Evolutionary conservation across 495 filamentous ascomycete genomes (phyloP).

Genomic region (Penicillium roqueforti): DNA sequence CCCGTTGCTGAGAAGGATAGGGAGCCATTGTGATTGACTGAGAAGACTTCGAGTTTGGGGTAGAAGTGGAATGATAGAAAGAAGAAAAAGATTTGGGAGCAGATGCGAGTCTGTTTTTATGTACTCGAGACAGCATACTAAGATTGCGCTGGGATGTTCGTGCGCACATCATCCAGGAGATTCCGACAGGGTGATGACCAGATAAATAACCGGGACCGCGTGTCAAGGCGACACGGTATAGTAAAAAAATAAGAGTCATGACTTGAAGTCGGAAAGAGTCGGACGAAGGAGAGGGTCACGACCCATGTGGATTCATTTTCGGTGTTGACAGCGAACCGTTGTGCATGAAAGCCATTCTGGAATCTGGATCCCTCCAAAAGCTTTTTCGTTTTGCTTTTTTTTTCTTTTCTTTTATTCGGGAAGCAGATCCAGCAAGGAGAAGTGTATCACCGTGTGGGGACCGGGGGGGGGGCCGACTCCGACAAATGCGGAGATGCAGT

Average conservation of each 20-base stretch:
- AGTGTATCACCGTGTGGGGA: constrained; percentile 9
- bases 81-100: constrained; percentile 22
- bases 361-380: constrained; percentile 34
- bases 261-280: constrained; percentile 39
- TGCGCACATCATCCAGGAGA: constrained; percentile 34
- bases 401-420: constrained; percentile 14
- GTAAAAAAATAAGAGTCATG: constrained; percentile 26
- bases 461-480: constrained; percentile 16
- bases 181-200: constrained; percentile 31
- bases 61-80: constrained; percentile 21
- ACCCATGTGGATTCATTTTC: constrained; percentile 32
- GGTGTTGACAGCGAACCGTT: constrained; percentile 43
- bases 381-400: constrained; percentile 25
- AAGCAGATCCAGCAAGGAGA: constrained; percentile 23
- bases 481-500: constrained; percentile 15
- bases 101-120: constrained; percentile 33
- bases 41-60: constrained; percentile 18
- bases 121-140: constrained; percentile 32
- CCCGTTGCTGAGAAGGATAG: constrained; percentile 36
- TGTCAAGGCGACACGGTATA: constrained; percentile 25
- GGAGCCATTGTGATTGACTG: constrained; percentile 40
- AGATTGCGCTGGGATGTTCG: constrained; percentile 32
- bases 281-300: constrained; percentile 28
- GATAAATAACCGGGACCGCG: constrained; percentile 34
- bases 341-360: constrained; percentile 21